phyloP scores from a whole-genome alignment of 305 asterid genomes.

The Solanum hybrid region DNA sequence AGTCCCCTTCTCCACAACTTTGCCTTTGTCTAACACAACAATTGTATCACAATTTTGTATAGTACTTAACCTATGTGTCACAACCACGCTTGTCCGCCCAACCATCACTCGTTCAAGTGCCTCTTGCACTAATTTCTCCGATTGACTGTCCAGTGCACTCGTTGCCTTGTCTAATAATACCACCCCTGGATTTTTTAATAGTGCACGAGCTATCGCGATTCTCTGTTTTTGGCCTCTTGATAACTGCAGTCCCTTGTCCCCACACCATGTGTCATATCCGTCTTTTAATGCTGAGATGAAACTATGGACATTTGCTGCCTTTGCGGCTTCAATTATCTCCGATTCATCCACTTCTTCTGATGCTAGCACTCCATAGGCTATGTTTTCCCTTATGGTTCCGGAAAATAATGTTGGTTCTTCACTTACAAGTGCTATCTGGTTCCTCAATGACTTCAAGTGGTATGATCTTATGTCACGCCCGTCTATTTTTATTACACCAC shows the following conservation, averaged over 20 bases:
- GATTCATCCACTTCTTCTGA: constrained; percentile 30
- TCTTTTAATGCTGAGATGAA: constrained; percentile 59
- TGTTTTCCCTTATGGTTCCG: constrained; percentile 58
- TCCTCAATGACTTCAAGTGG: constrained; percentile 51
- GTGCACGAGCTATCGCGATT: constrained; percentile 76
- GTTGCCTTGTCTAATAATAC: constrained; percentile 78
- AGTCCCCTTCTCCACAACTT: constrained; percentile 66
- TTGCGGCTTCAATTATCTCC: constrained; percentile 63
- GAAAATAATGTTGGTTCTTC: constrained; percentile 78
- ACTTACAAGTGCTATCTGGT: constrained; percentile 72
- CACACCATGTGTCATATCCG: constrained; percentile 72
- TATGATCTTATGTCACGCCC: constrained; percentile 58
- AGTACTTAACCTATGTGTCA: constrained; percentile 74
- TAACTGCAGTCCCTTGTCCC: constrained; percentile 73
- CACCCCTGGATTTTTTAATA: constrained; percentile 54
- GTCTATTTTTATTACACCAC: constrained; percentile 54
- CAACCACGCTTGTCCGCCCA: constrained; percentile 78
- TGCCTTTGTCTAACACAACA: constrained; percentile 71
- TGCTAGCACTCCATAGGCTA: constrained; percentile 38
- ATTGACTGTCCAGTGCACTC: constrained; percentile 72
- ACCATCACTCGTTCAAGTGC: constrained; percentile 82
- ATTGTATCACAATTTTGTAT: constrained; percentile 62
- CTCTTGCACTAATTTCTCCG: constrained; percentile 75
- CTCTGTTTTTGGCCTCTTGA: constrained; percentile 93
- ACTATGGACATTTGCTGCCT: constrained; percentile 78